A percentile compares a stretch with the other conserved stretches of the same genome.
Evolutionary conservation across 768 basidiomycete genomes (phyloP).

Genomic region (Fibroporia radiculosa): DNA sequence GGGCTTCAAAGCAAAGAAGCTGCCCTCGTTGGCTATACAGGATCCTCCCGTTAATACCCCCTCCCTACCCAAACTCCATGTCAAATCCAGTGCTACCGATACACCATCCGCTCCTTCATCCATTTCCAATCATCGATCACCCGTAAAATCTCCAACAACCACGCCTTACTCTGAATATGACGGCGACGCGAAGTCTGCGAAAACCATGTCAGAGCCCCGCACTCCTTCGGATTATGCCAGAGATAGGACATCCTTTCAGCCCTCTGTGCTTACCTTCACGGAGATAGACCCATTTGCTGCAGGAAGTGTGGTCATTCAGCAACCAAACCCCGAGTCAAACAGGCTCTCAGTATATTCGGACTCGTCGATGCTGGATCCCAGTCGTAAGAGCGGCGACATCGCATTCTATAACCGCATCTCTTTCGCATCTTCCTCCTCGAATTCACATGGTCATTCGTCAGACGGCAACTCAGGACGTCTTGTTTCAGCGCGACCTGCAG

Average conservation of each 20-base stretch:
- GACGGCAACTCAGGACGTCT: slow-evolving; percentile 7
- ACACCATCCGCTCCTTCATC: slow-evolving; percentile 10
- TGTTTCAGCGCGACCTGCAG: not conserved
- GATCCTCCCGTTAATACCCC: slow-evolving; percentile 31
- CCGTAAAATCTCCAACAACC: slow-evolving; percentile 51
- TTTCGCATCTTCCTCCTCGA: slow-evolving; percentile 51
- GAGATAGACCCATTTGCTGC: slow-evolving; percentile 62
- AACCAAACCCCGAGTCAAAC: slow-evolving; percentile 32
- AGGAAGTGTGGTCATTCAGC: slow-evolving; percentile 35
- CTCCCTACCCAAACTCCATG: slow-evolving; percentile 12
- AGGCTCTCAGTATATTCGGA: slow-evolving; percentile 49
- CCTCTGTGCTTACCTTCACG: slow-evolving; percentile 54
- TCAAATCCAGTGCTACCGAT: slow-evolving; percentile 6
- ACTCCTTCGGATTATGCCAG: slow-evolving; percentile 43
- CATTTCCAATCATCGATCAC: slow-evolving; percentile 31
- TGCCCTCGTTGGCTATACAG: slow-evolving; percentile 42
- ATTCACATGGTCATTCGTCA: slow-evolving; percentile 30
- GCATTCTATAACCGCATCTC: slow-evolving; percentile 39
- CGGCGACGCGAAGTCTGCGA: slow-evolving; percentile 18
- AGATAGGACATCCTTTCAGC: slow-evolving; percentile 30
- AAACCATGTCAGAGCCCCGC: slow-evolving; percentile 32
- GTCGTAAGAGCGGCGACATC: slow-evolving; percentile 31
- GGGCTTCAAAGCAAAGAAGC: slow-evolving; percentile 57
- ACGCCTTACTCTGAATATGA: slow-evolving; percentile 47
- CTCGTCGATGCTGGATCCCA: slow-evolving; percentile 38